A percentile compares a stretch with the other conserved stretches of the same genome.
These are phyloP conservation scores for Phytophthora sojae DNA, from an alignment of 352 stramenopile species.

Conservation along the genomic window DNA sequence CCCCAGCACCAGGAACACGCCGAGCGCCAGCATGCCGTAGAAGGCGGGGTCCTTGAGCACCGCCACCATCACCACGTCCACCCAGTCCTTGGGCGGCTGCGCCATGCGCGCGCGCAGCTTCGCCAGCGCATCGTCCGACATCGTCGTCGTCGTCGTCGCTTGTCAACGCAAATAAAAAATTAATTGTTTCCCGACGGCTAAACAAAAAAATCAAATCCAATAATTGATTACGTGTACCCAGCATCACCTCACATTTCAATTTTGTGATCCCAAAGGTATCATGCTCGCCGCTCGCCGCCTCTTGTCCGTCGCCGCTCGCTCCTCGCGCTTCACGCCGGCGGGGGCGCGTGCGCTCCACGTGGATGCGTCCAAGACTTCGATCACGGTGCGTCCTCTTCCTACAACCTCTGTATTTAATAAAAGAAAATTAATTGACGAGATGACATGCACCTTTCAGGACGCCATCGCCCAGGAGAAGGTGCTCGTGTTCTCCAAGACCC, in stretches of 20 bases:
- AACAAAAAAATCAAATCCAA: neutral
- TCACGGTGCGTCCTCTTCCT: conserved; percentile 46
- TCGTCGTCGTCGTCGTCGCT: conserved; percentile 2
- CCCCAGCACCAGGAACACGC: conserved; percentile 58
- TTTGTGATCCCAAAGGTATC: neutral
- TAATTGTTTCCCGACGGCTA: neutral
- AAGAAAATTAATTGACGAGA: neutral
- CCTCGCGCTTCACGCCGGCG: conserved; percentile 24
- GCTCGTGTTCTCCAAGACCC: conserved; percentile 97
- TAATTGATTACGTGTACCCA: neutral
- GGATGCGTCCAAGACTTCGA: conserved; percentile 64
- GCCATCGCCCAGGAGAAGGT: conserved; percentile 73
- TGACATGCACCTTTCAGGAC: conserved; percentile 32
- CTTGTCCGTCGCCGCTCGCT: conserved; percentile 23
- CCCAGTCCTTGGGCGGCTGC: conserved; percentile 67
- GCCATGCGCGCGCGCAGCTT: conserved; percentile 59
- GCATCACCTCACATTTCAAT: conserved; percentile 10
- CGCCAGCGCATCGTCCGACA: conserved; percentile 29
- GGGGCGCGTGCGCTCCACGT: conserved; percentile 56
- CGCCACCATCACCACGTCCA: conserved; percentile 65
- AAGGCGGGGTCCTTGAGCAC: conserved; percentile 73
- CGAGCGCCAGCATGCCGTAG: conserved; percentile 52
- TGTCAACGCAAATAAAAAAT: neutral
- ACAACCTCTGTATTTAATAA: neutral
- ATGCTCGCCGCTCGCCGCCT: conserved; percentile 30